A percentile compares a stretch with the other conserved stretches of the same genome.
phyloP scores from a whole-genome alignment of 2,329 filamentous ascomycete species.

The Trichoderma gracile region DNA sequence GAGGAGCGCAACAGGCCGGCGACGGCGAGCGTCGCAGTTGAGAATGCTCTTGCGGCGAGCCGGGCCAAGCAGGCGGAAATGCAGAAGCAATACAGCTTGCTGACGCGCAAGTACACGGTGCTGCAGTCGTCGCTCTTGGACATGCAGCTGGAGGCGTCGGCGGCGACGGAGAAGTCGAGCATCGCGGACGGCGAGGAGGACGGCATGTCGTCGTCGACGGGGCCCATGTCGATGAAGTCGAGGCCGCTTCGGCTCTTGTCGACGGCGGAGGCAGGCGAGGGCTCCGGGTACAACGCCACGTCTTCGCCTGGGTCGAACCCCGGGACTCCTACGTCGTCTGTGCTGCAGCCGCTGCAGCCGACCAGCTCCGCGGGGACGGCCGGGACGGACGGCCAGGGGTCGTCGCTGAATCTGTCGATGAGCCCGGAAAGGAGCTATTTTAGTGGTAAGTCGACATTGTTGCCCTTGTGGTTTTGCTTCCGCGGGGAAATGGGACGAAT shows the following conservation, averaged over 20 bases:
- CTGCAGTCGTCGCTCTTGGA: slow-evolving; percentile 54
- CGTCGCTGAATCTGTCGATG: slow-evolving; percentile 34
- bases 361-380: slow-evolving; percentile 43
- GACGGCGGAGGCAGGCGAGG: slow-evolving; percentile 47
- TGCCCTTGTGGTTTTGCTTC: too few relatives aligned
- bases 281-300: slow-evolving; percentile 46
- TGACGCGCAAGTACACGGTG: slow-evolving; percentile 54
- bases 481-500: not conserved
- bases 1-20: slow-evolving; percentile 32
- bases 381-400: slow-evolving; percentile 36
- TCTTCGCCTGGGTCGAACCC: slow-evolving; percentile 43
- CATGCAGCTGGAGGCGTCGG: slow-evolving; percentile 42
- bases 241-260: slow-evolving; percentile 47
- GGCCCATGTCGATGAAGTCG: slow-evolving; percentile 42
- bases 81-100: slow-evolving; percentile 52
- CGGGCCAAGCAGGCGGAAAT: slow-evolving; percentile 55
- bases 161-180: slow-evolving; percentile 30
- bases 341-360: slow-evolving; percentile 38
- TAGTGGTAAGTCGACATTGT: slow-evolving; percentile 43
- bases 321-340: slow-evolving; percentile 34
- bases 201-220: slow-evolving; percentile 41
- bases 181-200: slow-evolving; percentile 38
- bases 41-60: slow-evolving; percentile 52
- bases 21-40: slow-evolving; percentile 43
- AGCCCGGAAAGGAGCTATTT: slow-evolving; percentile 48